Conservation (phyloP, 2,329 filamentous ascomycete genomes). For the Ustilaginoidea virens region DNA sequence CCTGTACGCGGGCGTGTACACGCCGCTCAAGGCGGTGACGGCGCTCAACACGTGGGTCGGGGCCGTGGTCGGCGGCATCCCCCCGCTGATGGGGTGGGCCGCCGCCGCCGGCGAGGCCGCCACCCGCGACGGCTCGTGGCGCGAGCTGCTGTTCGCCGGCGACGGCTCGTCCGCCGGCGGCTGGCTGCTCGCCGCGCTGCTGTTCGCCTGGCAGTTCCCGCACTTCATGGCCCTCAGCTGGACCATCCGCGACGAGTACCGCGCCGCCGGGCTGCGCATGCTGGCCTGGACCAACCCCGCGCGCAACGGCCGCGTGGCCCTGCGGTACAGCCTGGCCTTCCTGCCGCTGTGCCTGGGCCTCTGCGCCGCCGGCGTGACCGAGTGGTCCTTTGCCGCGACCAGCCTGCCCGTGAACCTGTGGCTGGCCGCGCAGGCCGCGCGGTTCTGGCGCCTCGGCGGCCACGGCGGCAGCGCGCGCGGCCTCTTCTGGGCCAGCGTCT, state of each 20-base stretch:
- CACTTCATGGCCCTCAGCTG: constrained; percentile 95
- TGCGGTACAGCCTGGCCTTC: constrained; percentile 75
- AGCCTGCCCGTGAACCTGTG: constrained; percentile 74
- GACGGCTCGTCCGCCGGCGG: constrained; percentile 56
- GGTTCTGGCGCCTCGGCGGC: constrained; percentile 68
- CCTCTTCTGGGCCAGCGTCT: constrained; percentile 94
- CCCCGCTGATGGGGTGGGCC: constrained; percentile 95
- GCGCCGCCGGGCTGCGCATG: constrained; percentile 52
- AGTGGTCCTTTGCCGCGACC: constrained; percentile 69
- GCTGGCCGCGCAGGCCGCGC: constrained; percentile 65
- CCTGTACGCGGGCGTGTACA: constrained; percentile 86
- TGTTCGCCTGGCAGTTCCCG: constrained; percentile 96
- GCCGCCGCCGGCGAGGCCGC: constrained; percentile 83
- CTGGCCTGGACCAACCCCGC: constrained; percentile 76
- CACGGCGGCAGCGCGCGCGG: constrained; percentile 66
- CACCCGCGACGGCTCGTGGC: constrained; percentile 58
- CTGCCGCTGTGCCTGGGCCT: constrained; percentile 74
- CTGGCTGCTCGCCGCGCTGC: constrained; percentile 70
- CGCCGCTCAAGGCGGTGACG: constrained; percentile 75
- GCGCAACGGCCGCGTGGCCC: constrained; percentile 70
- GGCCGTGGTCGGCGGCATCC: constrained; percentile 82
- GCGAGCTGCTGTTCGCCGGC: constrained; percentile 55
- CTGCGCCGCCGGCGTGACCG: constrained; percentile 66
- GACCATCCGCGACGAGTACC: constrained; percentile 81
- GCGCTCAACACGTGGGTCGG: constrained; percentile 91